Evolutionary conservation across 2,329 filamentous ascomycete species (phyloP), one percentile per base, ranked within the genome.

Genomic region (Fusarium keratoplasticum): DNA sequence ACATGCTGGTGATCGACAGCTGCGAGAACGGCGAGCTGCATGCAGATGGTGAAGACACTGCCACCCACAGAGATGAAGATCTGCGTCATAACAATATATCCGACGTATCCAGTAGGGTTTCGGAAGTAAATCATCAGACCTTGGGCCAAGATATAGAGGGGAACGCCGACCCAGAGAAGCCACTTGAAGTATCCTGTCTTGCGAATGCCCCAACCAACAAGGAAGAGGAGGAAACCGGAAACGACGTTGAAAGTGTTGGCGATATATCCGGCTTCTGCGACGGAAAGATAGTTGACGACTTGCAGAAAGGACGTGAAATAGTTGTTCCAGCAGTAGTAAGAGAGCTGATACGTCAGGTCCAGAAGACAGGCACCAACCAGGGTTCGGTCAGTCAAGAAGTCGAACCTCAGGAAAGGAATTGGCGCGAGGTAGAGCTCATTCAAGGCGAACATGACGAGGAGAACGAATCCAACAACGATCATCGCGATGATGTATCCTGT

Each of bases 361-460:
- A 63, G 14, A 6, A 71, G 42, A 29, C 66, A 71, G 13, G 66
- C 61, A n/a, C 61, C 69, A 5, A 71, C 29, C 27, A 71, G 61
- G 2, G 69, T 71, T 6, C 65, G 61, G 33, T 69, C 54, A 22
- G 64, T 66, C 40, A 69, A 42, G 36, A 65, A 71, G 22, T 63
- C 29, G 57, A 65, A 69, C 35, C 35, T 58, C 3, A 69, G 61
- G 62, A 66, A 71, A 4, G 66, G 69, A 40, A 71, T 61, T 4
- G 69, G 69, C 10, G 69, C 60, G 5, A 63, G 64, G 29, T 40
- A 66, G 27, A 82, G 85, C 80, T 93, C 90, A 86, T 89, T 91
- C 2, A 88, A 64, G 2, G 82, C 86, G 69, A 92, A 90, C 9
- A 80, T 76, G 3, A 83, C 79, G 5, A 91, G 78, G n/a, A 67